These are phyloP conservation scores for Diaporthe helianthi DNA, from an alignment of 2,329 filamentous ascomycete genomes.

Conservation along the genomic window DNA sequence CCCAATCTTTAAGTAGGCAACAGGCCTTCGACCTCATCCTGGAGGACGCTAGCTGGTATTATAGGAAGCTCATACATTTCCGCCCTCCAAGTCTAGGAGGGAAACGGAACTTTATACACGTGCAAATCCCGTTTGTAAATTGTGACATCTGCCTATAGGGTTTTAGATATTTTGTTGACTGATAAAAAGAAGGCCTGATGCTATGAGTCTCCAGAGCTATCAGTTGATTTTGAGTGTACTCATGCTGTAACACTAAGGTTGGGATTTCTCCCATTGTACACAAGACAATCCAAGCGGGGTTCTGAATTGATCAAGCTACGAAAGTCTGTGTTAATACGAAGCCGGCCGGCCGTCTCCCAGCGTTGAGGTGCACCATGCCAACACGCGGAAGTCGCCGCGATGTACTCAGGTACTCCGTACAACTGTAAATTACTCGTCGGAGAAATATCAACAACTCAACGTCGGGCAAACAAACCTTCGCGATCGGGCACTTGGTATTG, in stretches of 20 bases:
- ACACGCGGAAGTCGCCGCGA: background rate
- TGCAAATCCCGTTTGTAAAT: too few species aligned
- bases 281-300: background rate
- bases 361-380: too few species aligned
- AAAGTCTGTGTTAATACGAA: too few species aligned
- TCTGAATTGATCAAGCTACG: background rate
- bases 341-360: too few species aligned
- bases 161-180: too few species aligned
- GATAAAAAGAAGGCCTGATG: too few species aligned
- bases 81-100: too few species aligned
- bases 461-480: background rate
- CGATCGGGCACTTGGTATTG: background rate
- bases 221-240: too few species aligned
- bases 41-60: background rate
- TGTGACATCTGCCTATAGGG: too few species aligned
- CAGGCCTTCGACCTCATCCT: constrained; percentile 15
- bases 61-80: background rate
- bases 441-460: background rate
- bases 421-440: background rate
- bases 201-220: too few species aligned
- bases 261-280: background rate
- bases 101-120: too few species aligned
- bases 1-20: background rate
- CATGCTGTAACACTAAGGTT: too few species aligned
- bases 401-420: background rate